phyloP scores from a whole-genome alignment of 2,329 filamentous ascomycete species.

The Colletotrichum cordylinicola region DNA sequence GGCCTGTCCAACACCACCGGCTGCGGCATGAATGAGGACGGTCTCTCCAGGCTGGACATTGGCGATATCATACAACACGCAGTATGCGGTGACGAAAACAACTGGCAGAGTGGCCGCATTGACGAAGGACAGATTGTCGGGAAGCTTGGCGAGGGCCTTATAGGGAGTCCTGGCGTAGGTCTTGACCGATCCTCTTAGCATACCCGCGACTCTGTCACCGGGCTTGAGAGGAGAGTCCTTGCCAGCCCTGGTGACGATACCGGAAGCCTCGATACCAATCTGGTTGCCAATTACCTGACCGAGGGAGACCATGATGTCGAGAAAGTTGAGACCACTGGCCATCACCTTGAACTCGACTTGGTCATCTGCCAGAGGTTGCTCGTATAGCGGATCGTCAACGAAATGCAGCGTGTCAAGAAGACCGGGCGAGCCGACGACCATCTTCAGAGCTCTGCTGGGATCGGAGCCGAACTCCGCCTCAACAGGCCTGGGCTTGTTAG shows the following conservation, averaged over 20 bases:
- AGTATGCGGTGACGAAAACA: slow-evolving; percentile 34
- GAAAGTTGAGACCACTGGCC: slow-evolving; percentile 30
- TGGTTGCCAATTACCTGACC: neutral
- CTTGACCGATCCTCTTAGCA: slow-evolving; percentile 20
- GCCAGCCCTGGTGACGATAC: slow-evolving; percentile 36
- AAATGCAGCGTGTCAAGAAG: neutral
- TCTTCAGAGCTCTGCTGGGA: neutral
- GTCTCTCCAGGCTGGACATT: slow-evolving; percentile 29
- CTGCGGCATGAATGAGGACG: slow-evolving; percentile 40
- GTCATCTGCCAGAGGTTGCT: neutral
- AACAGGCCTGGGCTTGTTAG: neutral
- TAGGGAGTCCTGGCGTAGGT: slow-evolving; percentile 23
- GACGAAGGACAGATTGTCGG: slow-evolving; percentile 26
- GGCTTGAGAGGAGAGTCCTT: slow-evolving; percentile 27
- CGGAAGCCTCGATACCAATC: slow-evolving; percentile 36
- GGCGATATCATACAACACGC: slow-evolving; percentile 34
- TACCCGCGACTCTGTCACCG: slow-evolving; percentile 32
- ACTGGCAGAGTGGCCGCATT: slow-evolving; percentile 34
- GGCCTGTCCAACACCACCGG: slow-evolving; percentile 41
- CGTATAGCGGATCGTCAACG: neutral
- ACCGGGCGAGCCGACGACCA: neutral
- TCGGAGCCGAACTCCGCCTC: neutral
- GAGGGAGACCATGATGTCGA: slow-evolving; percentile 28
- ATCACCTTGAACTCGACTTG: slow-evolving; percentile 30
- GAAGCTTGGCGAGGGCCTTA: slow-evolving; percentile 36